Conservation (phyloP, 352 stramenopile genomes). For the Pythium utonaiense region DNA sequence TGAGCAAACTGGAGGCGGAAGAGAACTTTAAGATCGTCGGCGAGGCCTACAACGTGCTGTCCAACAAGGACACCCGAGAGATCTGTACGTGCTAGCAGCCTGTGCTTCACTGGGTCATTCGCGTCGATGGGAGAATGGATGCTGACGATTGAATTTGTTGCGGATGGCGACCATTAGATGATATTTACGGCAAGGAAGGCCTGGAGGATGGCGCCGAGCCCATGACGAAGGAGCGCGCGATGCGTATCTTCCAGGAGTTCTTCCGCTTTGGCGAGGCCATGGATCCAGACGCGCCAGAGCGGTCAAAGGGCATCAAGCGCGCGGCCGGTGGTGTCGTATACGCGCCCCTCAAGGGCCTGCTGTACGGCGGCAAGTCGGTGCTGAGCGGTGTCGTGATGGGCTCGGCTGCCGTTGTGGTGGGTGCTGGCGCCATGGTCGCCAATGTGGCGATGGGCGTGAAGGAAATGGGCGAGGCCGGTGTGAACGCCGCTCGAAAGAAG, state of each 20-base stretch:
- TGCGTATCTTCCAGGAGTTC: conserved; percentile 86
- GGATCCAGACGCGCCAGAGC: conserved; percentile 75
- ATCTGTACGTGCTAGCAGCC: conserved; percentile 62
- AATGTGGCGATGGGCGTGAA: conserved; percentile 82
- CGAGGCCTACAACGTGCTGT: conserved; percentile 93
- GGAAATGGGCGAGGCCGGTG: conserved; percentile 83
- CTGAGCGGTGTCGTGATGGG: conserved; percentile 83
- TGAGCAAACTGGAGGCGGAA: conserved; percentile 78
- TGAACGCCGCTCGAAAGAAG: conserved; percentile 67
- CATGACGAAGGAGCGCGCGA: conserved; percentile 80
- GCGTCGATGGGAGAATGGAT: conserved; percentile 10
- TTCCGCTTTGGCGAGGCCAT: conserved; percentile 84
- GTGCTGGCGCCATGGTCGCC: conserved; percentile 74
- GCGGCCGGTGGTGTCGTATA: conserved; percentile 78
- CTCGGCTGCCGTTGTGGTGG: conserved; percentile 70
- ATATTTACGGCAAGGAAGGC: conserved; percentile 92
- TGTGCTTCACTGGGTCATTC: too few relatives aligned
- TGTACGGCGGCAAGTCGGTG: conserved; percentile 84
- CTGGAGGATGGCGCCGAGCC: conserved; percentile 79
- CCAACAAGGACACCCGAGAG: conserved; percentile 85
- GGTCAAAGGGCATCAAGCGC: conserved; percentile 73
- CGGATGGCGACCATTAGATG: too few relatives aligned
- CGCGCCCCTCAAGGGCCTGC: conserved; percentile 70
- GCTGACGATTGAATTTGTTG: background rate
- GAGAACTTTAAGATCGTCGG: conserved; percentile 94